Base-by-base conservation (phyloP, 495 filamentous ascomycete species). In the Trichoderma orchidacearum region DNA sequence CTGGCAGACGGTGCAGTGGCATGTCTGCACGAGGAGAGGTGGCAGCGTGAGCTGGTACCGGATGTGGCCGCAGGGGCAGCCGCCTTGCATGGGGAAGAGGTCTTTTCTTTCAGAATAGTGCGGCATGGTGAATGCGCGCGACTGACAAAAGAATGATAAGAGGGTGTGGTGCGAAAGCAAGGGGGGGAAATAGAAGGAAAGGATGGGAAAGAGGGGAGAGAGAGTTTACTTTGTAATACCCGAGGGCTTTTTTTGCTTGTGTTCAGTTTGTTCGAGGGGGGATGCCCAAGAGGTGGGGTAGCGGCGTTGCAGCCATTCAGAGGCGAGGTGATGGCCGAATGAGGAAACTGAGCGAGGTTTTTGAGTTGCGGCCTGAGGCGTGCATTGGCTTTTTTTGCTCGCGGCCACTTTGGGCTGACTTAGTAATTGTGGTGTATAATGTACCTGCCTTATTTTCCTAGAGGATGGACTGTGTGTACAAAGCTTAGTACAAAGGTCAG, bases 1-100 rank as follows among this genome's bases (percentile, higher is more conserved):
- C 53, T 70, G 68, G 62, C 69, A 72, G 48, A 45, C 56, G 1
- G 59, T 62, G 57, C 68, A 71, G 57, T 71, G 67, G 59, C 68
- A 71, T 61, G 63, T 64, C 53, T 71, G 56, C 8, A 59, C 58
- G 21, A 60, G 27, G 18, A 55, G 25, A 28, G 59, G 55, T 4
- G 59, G 23, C 15, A 30, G 38, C 11, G 35, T 27, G 31, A 60
- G 30, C 5, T 27, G 21, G 54, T 56, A 60, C 27, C 54, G 54
- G 8, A 55, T 36, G 21, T 41, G 41, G 31, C 58, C 54, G 54
- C 58, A 60, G 48, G 58, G 27, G 23, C 58, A 60, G 52, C 48
- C 45, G 23, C 58, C 58, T 15, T 41, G 23, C 30, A 60, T 51
- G n/a, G 58, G 58, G 48, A 56, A 60, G 48, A 54, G 34, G 25